Conservation (phyloP, 2,329 filamentous ascomycete species). For the Fusarium sp. region DNA sequence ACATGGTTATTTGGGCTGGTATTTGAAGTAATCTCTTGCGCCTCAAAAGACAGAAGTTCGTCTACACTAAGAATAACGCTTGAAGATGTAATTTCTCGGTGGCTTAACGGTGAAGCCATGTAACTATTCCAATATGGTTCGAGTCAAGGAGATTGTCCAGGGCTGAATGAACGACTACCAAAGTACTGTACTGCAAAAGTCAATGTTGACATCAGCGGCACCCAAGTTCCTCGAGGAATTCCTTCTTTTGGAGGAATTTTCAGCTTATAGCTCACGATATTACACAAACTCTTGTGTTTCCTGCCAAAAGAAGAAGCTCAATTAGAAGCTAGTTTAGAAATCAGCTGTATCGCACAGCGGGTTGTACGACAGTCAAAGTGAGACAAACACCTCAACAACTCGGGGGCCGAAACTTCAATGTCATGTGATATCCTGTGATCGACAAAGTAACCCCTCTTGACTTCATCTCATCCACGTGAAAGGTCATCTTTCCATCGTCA, state of each 20-base stretch:
- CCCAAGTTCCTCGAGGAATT: background rate
- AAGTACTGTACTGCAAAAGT: background rate
- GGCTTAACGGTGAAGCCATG: background rate
- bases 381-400: conserved; percentile 4
- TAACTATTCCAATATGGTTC: background rate
- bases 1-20: background rate
- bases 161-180: background rate
- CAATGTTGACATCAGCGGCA: background rate
- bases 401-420: background rate
- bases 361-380: background rate
- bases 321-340: background rate
- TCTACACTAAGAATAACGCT: background rate
- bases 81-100: background rate
- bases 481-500: background rate
- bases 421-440: background rate
- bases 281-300: background rate
- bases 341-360: background rate
- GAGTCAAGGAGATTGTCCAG: background rate
- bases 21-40: background rate
- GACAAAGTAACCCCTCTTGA: background rate
- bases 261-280: background rate
- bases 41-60: background rate
- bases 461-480: background rate
- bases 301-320: background rate
- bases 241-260: background rate